Evolutionary conservation across 2,329 filamentous ascomycete species (phyloP).

Genomic region (Aschersonia sp.): DNA sequence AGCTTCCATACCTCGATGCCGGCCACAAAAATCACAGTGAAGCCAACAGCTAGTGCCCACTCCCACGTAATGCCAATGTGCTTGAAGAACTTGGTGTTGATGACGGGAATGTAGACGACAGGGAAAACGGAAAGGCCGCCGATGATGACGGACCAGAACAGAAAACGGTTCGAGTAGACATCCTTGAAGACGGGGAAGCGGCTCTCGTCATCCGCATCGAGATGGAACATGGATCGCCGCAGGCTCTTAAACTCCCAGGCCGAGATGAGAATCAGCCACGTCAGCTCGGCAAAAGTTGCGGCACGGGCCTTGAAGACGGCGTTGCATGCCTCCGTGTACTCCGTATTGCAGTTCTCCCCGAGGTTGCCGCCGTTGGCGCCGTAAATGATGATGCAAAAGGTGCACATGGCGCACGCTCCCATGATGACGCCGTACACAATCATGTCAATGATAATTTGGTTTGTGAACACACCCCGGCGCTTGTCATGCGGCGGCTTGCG

Average conservation of each 20-base stretch:
- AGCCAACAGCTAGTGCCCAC: conserved; percentile 54
- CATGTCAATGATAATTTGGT: conserved; percentile 67
- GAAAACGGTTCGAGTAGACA: conserved; percentile 54
- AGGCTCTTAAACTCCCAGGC: conserved; percentile 69
- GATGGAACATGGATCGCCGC: conserved; percentile 55
- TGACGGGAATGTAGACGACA: conserved; percentile 55
- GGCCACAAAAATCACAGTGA: conserved; percentile 47
- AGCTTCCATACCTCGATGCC: conserved; percentile 62
- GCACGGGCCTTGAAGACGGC: conserved; percentile 56
- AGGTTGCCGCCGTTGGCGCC: conserved; percentile 40
- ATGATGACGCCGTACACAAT: conserved; percentile 67
- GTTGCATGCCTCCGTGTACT: conserved; percentile 37
- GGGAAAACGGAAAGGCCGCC: conserved; percentile 50
- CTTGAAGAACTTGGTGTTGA: conserved; percentile 60
- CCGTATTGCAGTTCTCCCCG: conserved; percentile 47
- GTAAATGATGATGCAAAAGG: conserved; percentile 51
- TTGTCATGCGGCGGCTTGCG: conserved; percentile 61
- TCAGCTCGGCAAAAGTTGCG: conserved; percentile 58
- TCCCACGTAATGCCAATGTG: conserved; percentile 61
- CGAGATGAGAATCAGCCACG: conserved; percentile 58
- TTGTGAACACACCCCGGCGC: conserved; percentile 57
- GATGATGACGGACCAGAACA: conserved; percentile 50
- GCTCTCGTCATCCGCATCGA: conserved; percentile 38
- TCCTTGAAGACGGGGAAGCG: conserved; percentile 43
- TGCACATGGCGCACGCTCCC: conserved; percentile 49